A percentile compares a stretch with the other conserved stretches of the same genome.
Evolutionary conservation across 805 yeast species (phyloP).

Genomic region (Naumovozyma baii): DNA sequence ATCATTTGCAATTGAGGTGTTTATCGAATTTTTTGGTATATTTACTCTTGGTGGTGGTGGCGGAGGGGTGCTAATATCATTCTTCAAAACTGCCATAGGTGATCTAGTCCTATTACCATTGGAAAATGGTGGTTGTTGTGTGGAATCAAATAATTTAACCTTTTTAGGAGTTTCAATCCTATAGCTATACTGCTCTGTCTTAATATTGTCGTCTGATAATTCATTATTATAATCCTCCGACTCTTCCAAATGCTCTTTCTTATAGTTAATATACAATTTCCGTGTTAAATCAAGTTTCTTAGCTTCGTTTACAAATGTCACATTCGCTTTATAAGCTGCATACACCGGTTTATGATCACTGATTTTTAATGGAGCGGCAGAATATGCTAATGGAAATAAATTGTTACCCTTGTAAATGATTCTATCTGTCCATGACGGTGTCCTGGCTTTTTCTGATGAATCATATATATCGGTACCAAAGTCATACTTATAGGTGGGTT

Average conservation of each 20-base stretch:
- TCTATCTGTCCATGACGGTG: constrained; percentile 96
- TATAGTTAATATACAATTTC: constrained; percentile 50
- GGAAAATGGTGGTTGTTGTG: no score
- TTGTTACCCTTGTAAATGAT: constrained; percentile 54
- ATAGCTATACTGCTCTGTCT: no score
- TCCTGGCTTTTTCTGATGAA: constrained; percentile 81
- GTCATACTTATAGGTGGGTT: constrained; percentile 90
- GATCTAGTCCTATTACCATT: no score
- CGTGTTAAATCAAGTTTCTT: constrained; percentile 45
- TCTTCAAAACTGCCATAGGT: no score
- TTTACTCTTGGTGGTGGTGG: neutral
- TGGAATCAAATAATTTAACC: no score
- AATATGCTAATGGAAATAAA: constrained; percentile 56
- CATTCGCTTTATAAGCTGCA: constrained; percentile 59
- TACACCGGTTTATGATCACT: constrained; percentile 94
- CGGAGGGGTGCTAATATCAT: neutral
- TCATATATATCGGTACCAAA: constrained; percentile 75
- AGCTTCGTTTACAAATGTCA: constrained; percentile 60
- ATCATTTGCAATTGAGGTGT: no score
- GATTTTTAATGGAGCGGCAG: constrained; percentile 49
- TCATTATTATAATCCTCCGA: neutral
- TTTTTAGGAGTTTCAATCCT: no score
- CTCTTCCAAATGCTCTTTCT: constrained; percentile 27
- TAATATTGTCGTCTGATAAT: no score
- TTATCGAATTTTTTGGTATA: neutral